Evolutionary conservation across 306 rosid species (phyloP), one percentile per base, ranked within the genome.

Genomic region (Delonix regia): DNA sequence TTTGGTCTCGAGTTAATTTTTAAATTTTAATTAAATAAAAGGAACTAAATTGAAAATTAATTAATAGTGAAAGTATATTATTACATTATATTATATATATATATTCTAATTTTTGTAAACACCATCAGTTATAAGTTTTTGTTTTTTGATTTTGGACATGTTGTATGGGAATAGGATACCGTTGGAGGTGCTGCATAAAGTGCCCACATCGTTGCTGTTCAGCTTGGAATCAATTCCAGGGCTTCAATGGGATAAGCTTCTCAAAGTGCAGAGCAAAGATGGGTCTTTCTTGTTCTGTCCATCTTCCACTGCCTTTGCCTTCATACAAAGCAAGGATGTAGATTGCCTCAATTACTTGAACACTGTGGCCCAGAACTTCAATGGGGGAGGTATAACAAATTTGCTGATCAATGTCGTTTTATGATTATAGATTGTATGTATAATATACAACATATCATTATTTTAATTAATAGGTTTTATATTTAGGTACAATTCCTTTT

Each of bases 221-320:
- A 88, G 94, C 88, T 79, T 90, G 85, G 94, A 90, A 81, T 87
- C 90, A 18, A 81, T 90, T 88, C 68, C 78, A 16, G 88, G 78
- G 10, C 59, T 90, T 47, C 84, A 90, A 21, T 90, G 94, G 94
- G 85, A 76, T 69, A 88, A 83, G 89, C 90, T 90, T 86, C 70
- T 83, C 0, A 88, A 84, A 48, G 60, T 88, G 70, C 89, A 88
- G 78, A 84, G 82, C 71, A 74, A 34, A 76, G 92, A 90, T 72
- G 94, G 94, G 18, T 90, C 94, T 3, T 88, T 88, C 80, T 42
- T 90, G 80, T 81, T 71, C 48, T 88, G 88, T 55, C 94, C 94
- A 6, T 84, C 94, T 13, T 84, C 94, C 80, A 90, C 94, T 74
- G 94, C 94, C 73, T 90, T 78, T 36, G 94, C 90, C 5, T 82